Conservation (phyloP, 805 yeast genomes). For the Starmerella powellii region DNA sequence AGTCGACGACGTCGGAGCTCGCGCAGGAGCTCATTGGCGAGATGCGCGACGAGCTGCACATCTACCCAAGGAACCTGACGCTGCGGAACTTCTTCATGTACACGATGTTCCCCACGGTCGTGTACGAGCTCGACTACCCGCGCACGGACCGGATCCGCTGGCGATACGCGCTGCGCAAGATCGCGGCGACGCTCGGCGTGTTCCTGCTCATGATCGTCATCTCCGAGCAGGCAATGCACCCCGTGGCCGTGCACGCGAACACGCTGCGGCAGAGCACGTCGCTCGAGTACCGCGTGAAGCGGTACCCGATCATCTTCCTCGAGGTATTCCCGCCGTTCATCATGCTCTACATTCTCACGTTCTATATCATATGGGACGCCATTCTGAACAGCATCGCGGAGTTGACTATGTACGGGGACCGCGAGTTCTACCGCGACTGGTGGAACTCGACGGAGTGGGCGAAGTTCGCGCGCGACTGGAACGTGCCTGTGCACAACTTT, state of each 20-base stretch:
- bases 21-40: slow-evolving; percentile 43
- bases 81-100: slow-evolving; percentile 56
- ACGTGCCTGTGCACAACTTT: slow-evolving; percentile 82
- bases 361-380: slow-evolving; percentile 91
- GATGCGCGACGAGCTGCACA: slow-evolving; percentile 57
- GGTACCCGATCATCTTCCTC: slow-evolving; percentile 48
- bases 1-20: slow-evolving; percentile 25
- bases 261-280: slow-evolving; percentile 40
- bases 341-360: slow-evolving; percentile 59
- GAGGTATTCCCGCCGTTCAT: slow-evolving; percentile 75
- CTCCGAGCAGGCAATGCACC: slow-evolving; percentile 66
- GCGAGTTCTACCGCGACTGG: slow-evolving; percentile 93
- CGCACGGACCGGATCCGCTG: slow-evolving; percentile 58
- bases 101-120: slow-evolving; percentile 77
- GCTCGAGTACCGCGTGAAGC: slow-evolving; percentile 33
- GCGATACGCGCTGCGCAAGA: slow-evolving; percentile 54
- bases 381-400: slow-evolving; percentile 86
- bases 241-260: slow-evolving; percentile 51
- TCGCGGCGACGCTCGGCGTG: slow-evolving; percentile 75
- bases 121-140: slow-evolving; percentile 64
- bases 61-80: slow-evolving; percentile 68
- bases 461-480: slow-evolving; percentile 89
- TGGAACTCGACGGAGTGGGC: slow-evolving; percentile 95
- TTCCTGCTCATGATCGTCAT: slow-evolving; percentile 69
- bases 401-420: slow-evolving; percentile 71